A percentile compares a stretch with the other conserved stretches of the same genome.
These are phyloP conservation scores for Eucalyptus marginata DNA, from an alignment of 345 rosid species.

Conservation along the genomic window DNA sequence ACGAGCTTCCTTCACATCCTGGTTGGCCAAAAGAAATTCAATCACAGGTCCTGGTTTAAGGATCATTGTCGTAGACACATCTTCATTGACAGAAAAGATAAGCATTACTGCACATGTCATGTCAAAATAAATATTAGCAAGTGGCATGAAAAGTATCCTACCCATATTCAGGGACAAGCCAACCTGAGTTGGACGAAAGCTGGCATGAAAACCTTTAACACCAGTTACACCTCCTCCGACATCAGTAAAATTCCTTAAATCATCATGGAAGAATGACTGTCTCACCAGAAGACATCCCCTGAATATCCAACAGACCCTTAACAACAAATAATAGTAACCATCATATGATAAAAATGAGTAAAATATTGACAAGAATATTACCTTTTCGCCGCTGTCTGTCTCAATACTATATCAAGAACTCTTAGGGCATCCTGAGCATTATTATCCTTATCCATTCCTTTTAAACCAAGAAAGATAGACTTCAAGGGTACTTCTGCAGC, in stretches of 20 bases:
- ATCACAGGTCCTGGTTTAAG: conserved; percentile 72
- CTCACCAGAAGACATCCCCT: conserved; percentile 87
- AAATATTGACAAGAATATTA: background rate
- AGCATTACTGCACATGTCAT: conserved; percentile 14
- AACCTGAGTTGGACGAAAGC: conserved; percentile 76
- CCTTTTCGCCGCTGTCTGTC: conserved; percentile 86
- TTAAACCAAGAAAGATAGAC: conserved; percentile 29
- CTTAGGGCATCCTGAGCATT: conserved; percentile 59
- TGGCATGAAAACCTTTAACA: conserved; percentile 69
- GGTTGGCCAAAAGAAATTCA: conserved; percentile 46
- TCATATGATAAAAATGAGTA: background rate
- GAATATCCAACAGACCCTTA: background rate
- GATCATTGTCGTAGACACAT: conserved; percentile 71
- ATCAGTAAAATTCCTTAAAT: conserved; percentile 29
- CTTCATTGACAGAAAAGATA: conserved; percentile 16
- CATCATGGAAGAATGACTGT: conserved; percentile 69
- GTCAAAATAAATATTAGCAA: background rate
- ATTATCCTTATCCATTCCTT: conserved; percentile 32
- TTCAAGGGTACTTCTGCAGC: conserved; percentile 51
- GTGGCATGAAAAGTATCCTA: conserved; percentile 5
- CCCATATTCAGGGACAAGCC: conserved; percentile 87
- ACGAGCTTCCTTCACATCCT: conserved; percentile 41
- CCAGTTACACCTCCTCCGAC: conserved; percentile 68
- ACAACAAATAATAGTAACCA: background rate
- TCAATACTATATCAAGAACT: conserved; percentile 64